Conservation (phyloP, 78 protist genomes). For the Dictyostelium firmibasis region DNA sequence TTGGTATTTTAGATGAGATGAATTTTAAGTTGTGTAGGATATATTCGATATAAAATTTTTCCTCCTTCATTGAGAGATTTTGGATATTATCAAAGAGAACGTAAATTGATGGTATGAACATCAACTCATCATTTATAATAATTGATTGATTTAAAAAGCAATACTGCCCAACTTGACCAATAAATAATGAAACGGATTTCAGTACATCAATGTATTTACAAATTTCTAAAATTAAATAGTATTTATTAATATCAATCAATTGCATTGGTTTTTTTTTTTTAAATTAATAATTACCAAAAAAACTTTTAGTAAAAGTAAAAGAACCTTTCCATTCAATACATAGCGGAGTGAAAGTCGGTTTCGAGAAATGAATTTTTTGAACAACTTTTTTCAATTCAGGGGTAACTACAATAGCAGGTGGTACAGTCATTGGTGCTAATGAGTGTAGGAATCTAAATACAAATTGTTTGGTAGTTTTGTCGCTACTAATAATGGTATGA, state of each 20-base stretch:
- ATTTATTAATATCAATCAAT: not conserved
- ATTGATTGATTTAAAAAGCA: slow-evolving; percentile 48
- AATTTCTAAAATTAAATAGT: not conserved
- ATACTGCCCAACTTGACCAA: slow-evolving; percentile 18
- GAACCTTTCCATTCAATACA: slow-evolving; percentile 59
- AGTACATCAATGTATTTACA: slow-evolving; percentile 36
- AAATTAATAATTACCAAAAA: slow-evolving; percentile 14
- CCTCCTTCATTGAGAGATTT: slow-evolving; percentile 27
- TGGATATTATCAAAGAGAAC: slow-evolving; percentile 23
- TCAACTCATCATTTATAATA: slow-evolving; percentile 39
- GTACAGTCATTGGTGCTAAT: slow-evolving; percentile 21
- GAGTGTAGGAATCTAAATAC: slow-evolving; percentile 42
- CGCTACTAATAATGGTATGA: slow-evolving; percentile 27
- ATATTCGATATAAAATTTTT: slow-evolving; percentile 32
- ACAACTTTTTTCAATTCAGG: slow-evolving; percentile 5
- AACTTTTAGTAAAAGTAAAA: slow-evolving; percentile 35
- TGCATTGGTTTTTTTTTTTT: not conserved
- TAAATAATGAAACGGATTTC: slow-evolving; percentile 35
- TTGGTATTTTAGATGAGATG: slow-evolving; percentile 27
- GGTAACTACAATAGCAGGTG: slow-evolving; percentile 13
- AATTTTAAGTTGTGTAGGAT: slow-evolving; percentile 49
- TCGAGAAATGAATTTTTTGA: slow-evolving; percentile 18
- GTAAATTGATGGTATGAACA: slow-evolving; percentile 36
- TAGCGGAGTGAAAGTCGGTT: slow-evolving; percentile 17
- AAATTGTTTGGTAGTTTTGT: slow-evolving; percentile 48